Conservation (phyloP, 805 yeast species). For the Starmera dryadoides region DNA sequence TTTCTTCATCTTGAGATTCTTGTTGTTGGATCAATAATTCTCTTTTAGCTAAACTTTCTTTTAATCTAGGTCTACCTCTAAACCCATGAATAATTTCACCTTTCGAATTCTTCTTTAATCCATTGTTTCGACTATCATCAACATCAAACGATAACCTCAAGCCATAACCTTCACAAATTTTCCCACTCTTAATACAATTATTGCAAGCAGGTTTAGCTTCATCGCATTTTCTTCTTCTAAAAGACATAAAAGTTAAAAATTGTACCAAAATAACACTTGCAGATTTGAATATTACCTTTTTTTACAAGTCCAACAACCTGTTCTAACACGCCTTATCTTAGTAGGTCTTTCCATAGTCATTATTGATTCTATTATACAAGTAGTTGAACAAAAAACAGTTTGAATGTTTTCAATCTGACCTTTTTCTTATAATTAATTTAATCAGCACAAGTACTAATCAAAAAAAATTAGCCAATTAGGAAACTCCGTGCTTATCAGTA, state of each 20-base stretch:
- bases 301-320: slow-evolving; percentile 55
- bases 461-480: too few relatives aligned
- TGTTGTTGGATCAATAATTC: neutral
- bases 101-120: slow-evolving; percentile 17
- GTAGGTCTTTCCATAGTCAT: slow-evolving; percentile 1
- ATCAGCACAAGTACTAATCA: too few relatives aligned
- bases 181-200: slow-evolving; percentile 37
- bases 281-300: slow-evolving; percentile 27
- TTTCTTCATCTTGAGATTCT: neutral
- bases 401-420: too few relatives aligned
- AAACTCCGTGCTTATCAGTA: too few relatives aligned
- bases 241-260: neutral
- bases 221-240: slow-evolving; percentile 48
- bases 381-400: neutral
- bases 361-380: too few relatives aligned
- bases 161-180: slow-evolving; percentile 44
- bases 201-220: slow-evolving; percentile 45
- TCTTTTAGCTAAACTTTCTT: slow-evolving; percentile 25
- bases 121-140: slow-evolving; percentile 33
- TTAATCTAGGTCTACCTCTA: slow-evolving; percentile 34
- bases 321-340: slow-evolving; percentile 43
- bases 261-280: neutral
- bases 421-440: too few relatives aligned
- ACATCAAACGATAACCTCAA: slow-evolving; percentile 42
- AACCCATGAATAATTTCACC: slow-evolving; percentile 34